These are phyloP conservation scores for Barbarea vulgaris DNA, from an alignment of 345 rosid genomes.

Conservation along the genomic window DNA sequence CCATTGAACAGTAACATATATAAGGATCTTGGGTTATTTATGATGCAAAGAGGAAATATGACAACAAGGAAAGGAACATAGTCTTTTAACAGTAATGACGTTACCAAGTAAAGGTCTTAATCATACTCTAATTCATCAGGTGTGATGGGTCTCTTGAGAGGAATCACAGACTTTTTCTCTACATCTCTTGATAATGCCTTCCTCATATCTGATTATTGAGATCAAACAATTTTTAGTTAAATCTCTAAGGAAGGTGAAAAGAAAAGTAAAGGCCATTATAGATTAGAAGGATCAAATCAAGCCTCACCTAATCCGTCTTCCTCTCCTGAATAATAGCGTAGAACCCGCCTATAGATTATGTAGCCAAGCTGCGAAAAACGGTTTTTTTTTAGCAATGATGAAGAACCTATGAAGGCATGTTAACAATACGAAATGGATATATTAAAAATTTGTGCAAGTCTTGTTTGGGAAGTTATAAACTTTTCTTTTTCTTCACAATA, in stretches of 20 bases:
- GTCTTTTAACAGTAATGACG: not conserved
- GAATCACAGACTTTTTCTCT: constrained; percentile 82
- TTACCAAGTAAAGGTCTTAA: constrained; percentile 27
- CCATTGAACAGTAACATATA: not conserved
- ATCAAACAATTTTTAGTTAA: constrained; percentile 5
- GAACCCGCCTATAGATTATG: constrained; percentile 80
- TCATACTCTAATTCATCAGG: constrained; percentile 94
- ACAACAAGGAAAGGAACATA: not conserved
- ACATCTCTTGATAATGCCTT: constrained; percentile 88
- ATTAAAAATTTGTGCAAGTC: not conserved
- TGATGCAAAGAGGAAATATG: not conserved
- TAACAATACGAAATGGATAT: not conserved
- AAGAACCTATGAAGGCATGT: not conserved
- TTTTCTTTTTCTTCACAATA: not conserved
- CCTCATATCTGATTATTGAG: constrained; percentile 71
- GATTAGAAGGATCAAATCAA: not conserved
- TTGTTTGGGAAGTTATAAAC: not conserved
- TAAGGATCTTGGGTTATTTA: not conserved
- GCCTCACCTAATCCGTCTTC: constrained; percentile 85
- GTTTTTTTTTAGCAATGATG: not conserved
- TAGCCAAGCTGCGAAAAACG: constrained; percentile 68
- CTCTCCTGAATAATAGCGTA: constrained; percentile 92
- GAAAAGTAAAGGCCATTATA: not conserved
- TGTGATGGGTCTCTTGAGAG: constrained; percentile 83
- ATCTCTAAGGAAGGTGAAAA: not conserved